Evolutionary conservation across 768 basidiomycete species (phyloP).

Genomic region (Floccularia luteovirens): DNA sequence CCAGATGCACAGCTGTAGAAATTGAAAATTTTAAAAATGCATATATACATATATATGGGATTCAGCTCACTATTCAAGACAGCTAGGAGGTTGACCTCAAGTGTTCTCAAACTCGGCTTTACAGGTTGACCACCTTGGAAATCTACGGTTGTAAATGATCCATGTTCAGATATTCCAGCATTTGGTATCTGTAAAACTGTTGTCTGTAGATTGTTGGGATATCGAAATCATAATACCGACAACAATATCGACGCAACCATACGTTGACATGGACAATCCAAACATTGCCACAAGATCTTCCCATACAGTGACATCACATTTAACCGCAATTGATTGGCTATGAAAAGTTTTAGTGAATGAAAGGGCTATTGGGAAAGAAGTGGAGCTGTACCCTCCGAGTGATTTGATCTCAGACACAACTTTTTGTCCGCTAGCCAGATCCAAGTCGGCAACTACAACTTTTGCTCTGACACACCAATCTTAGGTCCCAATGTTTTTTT

Average conservation of each 20-base stretch:
- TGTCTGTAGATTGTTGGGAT: slow-evolving; percentile 1
- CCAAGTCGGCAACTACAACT: slow-evolving; percentile 45
- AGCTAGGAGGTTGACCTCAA: slow-evolving; percentile 43
- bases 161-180: slow-evolving; percentile 35
- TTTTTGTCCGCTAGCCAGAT: slow-evolving; percentile 28
- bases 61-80: slow-evolving; percentile 35
- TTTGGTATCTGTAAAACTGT: slow-evolving; percentile 30
- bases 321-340: slow-evolving; percentile 33
- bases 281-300: slow-evolving; percentile 47
- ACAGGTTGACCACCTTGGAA: slow-evolving; percentile 33
- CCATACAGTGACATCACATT: slow-evolving; percentile 46
- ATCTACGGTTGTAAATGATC: slow-evolving; percentile 18
- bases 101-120: slow-evolving; percentile 33
- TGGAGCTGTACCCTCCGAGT: slow-evolving; percentile 32
- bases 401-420: slow-evolving; percentile 31
- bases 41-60: background rate
- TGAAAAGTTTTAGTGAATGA: slow-evolving; percentile 1
- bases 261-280: slow-evolving; percentile 35
- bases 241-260: slow-evolving; percentile 46
- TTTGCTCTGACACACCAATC: slow-evolving; percentile 29
- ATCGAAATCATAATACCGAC: slow-evolving; percentile 19
- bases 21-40: background rate
- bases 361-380: background rate
- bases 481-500: background rate
- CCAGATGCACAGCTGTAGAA: slow-evolving; percentile 36